Evolutionary conservation across 2,329 filamentous ascomycete species (phyloP).

Genomic region (Cladosporium phlei): DNA sequence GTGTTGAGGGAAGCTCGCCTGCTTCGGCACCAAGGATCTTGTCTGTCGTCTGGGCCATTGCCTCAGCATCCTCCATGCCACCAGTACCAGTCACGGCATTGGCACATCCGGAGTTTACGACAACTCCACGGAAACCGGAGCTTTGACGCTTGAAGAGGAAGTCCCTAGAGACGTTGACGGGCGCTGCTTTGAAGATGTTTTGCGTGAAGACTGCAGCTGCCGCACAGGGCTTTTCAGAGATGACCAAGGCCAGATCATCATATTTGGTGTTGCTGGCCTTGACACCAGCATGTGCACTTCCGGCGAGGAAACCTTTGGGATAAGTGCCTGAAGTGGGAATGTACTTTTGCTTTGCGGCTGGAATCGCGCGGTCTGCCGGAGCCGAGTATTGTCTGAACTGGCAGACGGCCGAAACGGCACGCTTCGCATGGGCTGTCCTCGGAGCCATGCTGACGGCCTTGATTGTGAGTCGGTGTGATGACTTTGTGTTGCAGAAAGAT

Average conservation of each 20-base stretch:
- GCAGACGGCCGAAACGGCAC: slow-evolving; percentile 22
- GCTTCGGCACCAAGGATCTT: slow-evolving; percentile 28
- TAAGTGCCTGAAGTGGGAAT: slow-evolving; percentile 81
- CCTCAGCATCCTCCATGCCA: slow-evolving; percentile 79
- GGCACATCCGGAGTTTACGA: slow-evolving; percentile 93
- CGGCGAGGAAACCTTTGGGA: slow-evolving; percentile 81
- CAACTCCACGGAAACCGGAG: slow-evolving; percentile 68
- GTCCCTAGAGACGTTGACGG: slow-evolving; percentile 77
- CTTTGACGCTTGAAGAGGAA: slow-evolving; percentile 59
- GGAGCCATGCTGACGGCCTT: slow-evolving; percentile 20
- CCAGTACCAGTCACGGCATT: slow-evolving; percentile 94
- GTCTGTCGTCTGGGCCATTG: slow-evolving; percentile 78
- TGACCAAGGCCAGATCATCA: slow-evolving; percentile 83
- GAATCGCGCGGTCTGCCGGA: slow-evolving; percentile 56
- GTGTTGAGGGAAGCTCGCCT: slow-evolving; percentile 55
- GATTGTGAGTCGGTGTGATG: too few species aligned
- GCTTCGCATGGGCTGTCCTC: slow-evolving; percentile 18
- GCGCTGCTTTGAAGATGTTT: slow-evolving; percentile 96
- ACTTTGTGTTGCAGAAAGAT: too few species aligned
- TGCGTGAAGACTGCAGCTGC: slow-evolving; percentile 94
- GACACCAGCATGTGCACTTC: slow-evolving; percentile 85
- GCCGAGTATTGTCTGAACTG: slow-evolving; percentile 56
- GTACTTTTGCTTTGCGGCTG: slow-evolving; percentile 82
- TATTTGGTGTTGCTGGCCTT: slow-evolving; percentile 89
- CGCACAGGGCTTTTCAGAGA: slow-evolving; percentile 78